Base-by-base conservation (phyloP, 1,284 basidiomycete species). In the Cryptococcus maquisensis region DNA sequence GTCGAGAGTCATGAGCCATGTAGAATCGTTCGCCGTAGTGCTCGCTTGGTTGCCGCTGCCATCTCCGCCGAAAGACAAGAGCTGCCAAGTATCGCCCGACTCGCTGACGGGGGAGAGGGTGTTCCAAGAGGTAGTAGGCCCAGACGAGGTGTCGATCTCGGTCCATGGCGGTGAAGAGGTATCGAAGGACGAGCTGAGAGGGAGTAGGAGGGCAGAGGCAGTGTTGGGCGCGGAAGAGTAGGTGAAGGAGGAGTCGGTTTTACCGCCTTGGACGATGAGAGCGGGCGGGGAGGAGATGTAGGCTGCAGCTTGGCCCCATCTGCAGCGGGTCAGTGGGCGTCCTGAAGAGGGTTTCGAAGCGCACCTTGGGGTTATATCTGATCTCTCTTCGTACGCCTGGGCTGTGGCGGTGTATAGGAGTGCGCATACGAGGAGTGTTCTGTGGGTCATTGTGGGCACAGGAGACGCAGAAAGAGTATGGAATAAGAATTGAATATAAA, bases 291-390 rank as follows among this genome's bases (percentile, higher is more conserved):
- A 64, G 60, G 83, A 79, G 21, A 88, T 74, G 44, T 86, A 68
- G 21, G 83, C 80, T 1, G 78, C 76, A 10, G 87, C 86, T 60
- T 89, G 87, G 37, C 86, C 90, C 90, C 90, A 93, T 79, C 90
- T 92, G 21, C 2, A 15, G 20, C 13, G 13, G 15, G 38, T 40
- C 20, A 40, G 38, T 40, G 38, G 38, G 20, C 16, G 38, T 32
- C 10, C 28, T 32, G 7, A 32, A 32, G 28, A 32, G 28, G 10
- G 28, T 32, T 32, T 10, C 28, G 10, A 32, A 32, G 28, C 28
- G 28, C 28, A 40, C 39, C 39, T 40, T 40, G 39, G 16, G 7
- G 39, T n/a, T 40, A 40, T 40, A 40, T 21, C 20, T 21, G 39
- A n/a, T 40, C n/a, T 40, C 39, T 40, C 7, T 2, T 40, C 39